Conservation (phyloP, 139 green algal genomes). For the Dunaliella primolecta region DNA sequence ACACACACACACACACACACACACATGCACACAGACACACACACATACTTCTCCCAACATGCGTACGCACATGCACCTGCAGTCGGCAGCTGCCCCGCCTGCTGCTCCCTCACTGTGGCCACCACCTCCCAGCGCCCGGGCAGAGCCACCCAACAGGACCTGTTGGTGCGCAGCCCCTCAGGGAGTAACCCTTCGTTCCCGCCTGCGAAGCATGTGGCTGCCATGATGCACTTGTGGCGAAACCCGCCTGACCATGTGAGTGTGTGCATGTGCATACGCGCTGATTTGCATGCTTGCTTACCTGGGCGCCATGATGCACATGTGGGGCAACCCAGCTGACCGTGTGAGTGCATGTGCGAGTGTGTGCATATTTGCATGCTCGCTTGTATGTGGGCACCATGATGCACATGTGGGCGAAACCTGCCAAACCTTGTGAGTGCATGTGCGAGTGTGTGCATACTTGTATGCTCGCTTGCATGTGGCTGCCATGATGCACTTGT, state of each 20-base stretch:
- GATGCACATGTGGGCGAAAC: slow-evolving; percentile 2
- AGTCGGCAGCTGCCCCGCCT: not conserved
- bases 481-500: not conserved
- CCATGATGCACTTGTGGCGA: not conserved
- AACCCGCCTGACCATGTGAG: slow-evolving; percentile 9
- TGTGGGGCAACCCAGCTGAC: slow-evolving; percentile 1
- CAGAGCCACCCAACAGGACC: too few relatives aligned
- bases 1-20: not conserved
- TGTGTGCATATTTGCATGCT: too few relatives aligned
- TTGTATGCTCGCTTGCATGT: too few relatives aligned
- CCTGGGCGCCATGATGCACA: not conserved
- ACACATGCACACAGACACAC: not conserved
- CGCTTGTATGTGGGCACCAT: not conserved
- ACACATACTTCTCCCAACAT: not conserved
- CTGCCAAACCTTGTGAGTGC: slow-evolving; percentile 5
- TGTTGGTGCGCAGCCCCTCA: not conserved
- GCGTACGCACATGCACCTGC: not conserved
- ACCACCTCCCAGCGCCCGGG: too few relatives aligned
- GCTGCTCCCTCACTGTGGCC: not conserved
- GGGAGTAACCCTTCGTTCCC: too few relatives aligned
- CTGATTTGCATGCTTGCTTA: too few relatives aligned
- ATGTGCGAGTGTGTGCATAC: too few relatives aligned
- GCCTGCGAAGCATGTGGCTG: not conserved
- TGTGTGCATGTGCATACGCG: not conserved
- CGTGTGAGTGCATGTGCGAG: slow-evolving; percentile 5